Evolutionary conservation across 768 basidiomycete genomes (phyloP).

Genomic region (Leucosporidium creatinivorum): DNA sequence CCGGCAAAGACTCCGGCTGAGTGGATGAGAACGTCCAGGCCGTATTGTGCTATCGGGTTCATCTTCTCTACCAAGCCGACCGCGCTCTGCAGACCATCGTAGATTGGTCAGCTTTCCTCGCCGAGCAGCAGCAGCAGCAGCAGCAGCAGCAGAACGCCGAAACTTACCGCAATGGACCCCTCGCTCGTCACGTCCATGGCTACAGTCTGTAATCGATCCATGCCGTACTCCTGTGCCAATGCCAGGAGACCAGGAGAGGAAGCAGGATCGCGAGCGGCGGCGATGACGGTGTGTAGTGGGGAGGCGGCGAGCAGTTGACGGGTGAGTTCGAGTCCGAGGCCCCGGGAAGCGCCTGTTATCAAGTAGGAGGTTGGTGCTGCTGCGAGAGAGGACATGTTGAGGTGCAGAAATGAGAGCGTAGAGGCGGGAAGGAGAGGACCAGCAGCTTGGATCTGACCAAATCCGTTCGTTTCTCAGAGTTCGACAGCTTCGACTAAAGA

Average conservation of each 20-base stretch:
- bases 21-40: constrained; percentile 20
- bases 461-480: too few relatives aligned
- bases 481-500: too few relatives aligned
- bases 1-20: constrained; percentile 24
- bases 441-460: too few relatives aligned
- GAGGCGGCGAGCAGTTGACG: constrained; percentile 34
- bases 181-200: constrained; percentile 44
- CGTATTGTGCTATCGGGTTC: not conserved
- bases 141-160: too few relatives aligned
- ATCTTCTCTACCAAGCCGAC: constrained; percentile 6
- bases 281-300: constrained; percentile 36
- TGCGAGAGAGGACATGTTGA: too few relatives aligned
- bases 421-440: too few relatives aligned
- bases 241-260: constrained; percentile 27
- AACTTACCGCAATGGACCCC: constrained; percentile 39
- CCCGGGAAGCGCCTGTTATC: constrained; percentile 37
- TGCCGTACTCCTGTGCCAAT: constrained; percentile 13
- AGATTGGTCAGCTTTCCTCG: too few relatives aligned
- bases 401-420: not conserved
- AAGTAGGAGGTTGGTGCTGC: constrained; percentile 12
- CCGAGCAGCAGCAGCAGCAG: too few relatives aligned
- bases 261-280: constrained; percentile 38
- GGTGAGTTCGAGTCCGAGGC: constrained; percentile 39
- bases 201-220: constrained; percentile 42
- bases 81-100: constrained; percentile 23